A percentile compares a stretch with the other conserved stretches of the same genome.
Evolutionary conservation across 2,329 filamentous ascomycete genomes (phyloP).

Genomic region (Colletotrichum sidae): DNA sequence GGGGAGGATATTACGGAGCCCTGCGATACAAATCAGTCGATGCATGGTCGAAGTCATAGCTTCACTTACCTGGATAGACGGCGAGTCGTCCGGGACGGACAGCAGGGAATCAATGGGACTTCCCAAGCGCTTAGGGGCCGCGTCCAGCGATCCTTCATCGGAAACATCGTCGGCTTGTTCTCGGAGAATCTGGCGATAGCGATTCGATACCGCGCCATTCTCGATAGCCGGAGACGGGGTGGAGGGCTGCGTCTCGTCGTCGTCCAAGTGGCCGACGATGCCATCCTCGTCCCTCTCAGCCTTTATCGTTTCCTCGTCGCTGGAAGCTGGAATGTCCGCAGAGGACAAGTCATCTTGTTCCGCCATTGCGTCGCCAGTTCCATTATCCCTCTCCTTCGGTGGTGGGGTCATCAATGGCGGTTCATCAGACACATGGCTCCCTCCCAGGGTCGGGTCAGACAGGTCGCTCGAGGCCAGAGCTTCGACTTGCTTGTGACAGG

Average conservation of each 20-base stretch:
- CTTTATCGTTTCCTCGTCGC: conserved; percentile 57
- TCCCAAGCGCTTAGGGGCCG: conserved; percentile 64
- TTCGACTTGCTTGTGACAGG: conserved; percentile 17
- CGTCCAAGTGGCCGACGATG: conserved; percentile 49
- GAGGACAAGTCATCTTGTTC: conserved; percentile 60
- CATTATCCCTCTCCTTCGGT: conserved; percentile 46
- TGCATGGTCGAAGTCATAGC: conserved; percentile 4
- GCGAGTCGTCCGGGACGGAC: conserved; percentile 85
- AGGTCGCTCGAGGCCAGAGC: conserved; percentile 27
- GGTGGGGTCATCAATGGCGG: conserved; percentile 38
- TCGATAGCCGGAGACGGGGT: conserved; percentile 42
- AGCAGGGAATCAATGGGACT: conserved; percentile 77
- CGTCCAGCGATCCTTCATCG: conserved; percentile 66
- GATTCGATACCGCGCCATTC: conserved; percentile 53
- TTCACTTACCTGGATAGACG: conserved; percentile 78
- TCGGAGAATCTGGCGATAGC: conserved; percentile 58
- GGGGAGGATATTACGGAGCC: conserved; percentile 73
- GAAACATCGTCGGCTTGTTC: conserved; percentile 59
- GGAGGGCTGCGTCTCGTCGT: conserved; percentile 46
- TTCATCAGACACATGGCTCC: conserved; percentile 36
- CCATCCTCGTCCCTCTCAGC: conserved; percentile 49
- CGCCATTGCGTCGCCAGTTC: conserved; percentile 58
- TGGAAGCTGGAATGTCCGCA: conserved; percentile 51
- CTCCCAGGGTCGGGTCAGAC: conserved; percentile 25
- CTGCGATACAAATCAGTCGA: conserved; percentile 48